These are phyloP conservation scores for Prunus padus DNA, from an alignment of 306 rosid species.

Conservation along the genomic window DNA sequence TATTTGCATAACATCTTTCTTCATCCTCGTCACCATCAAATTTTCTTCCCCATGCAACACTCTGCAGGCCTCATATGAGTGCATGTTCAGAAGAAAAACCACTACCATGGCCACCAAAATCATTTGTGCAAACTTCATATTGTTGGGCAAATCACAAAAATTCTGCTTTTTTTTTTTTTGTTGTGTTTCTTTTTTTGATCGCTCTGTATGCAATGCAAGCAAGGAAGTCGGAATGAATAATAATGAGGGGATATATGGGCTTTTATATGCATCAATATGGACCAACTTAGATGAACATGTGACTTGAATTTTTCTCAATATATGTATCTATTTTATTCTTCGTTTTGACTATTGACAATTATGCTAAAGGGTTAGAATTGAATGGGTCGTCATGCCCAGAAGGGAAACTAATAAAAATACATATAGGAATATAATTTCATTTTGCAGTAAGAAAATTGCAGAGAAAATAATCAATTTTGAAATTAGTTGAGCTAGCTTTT, in stretches of 20 bases:
- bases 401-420: no score
- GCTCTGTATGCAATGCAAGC: neutral
- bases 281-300: neutral
- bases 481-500: no score
- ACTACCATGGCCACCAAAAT: neutral
- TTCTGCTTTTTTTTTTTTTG: neutral
- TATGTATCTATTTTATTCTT: no score
- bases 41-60: neutral
- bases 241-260: neutral
- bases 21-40: neutral
- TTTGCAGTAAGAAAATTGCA: no score
- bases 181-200: neutral
- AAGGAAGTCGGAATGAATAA: neutral
- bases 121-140: slow-evolving; percentile 11
- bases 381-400: slow-evolving; percentile 4
- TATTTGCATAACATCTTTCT: neutral
- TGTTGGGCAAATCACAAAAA: neutral
- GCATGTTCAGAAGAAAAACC: slow-evolving; percentile 8
- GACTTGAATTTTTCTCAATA: slow-evolving; percentile 4
- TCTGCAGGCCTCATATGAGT: slow-evolving; percentile 10
- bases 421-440: no score
- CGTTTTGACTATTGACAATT: slow-evolving; percentile 14
- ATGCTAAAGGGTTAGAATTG: neutral
- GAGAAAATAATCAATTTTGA: no score
- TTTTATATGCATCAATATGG: neutral